phyloP scores from a whole-genome alignment of 768 basidiomycete species.

The Lactarius evosmus region DNA sequence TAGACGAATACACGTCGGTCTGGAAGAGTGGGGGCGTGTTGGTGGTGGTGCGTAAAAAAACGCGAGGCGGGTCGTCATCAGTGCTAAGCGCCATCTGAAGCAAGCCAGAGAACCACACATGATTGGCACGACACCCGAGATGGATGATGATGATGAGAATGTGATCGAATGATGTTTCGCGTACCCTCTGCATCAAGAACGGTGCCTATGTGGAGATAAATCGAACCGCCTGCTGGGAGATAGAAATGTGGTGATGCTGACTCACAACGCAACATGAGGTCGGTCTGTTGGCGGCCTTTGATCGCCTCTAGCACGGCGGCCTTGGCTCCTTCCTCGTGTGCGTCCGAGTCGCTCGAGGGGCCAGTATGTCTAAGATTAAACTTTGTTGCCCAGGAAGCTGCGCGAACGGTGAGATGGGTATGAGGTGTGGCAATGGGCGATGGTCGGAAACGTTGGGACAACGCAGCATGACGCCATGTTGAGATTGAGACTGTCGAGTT shows the following conservation, averaged over 20 bases:
- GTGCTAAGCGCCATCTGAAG: slow-evolving; percentile 4
- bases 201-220: slow-evolving; percentile 55
- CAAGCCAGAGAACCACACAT: slow-evolving; percentile 25
- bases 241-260: slow-evolving; percentile 29
- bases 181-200: slow-evolving; percentile 79
- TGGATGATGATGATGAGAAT: background rate
- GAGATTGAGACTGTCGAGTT: slow-evolving; percentile 10
- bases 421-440: slow-evolving; percentile 1
- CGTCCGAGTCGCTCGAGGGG: slow-evolving; percentile 30
- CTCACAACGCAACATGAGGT: slow-evolving; percentile 89
- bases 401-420: slow-evolving; percentile 11
- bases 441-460: slow-evolving; percentile 10
- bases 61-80: slow-evolving; percentile 16
- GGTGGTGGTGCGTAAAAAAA: slow-evolving; percentile 16
- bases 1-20: slow-evolving; percentile 4
- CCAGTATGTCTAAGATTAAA: slow-evolving; percentile 28
- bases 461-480: slow-evolving; percentile 22
- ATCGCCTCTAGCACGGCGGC: slow-evolving; percentile 77
- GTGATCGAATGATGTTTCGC: slow-evolving; percentile 21
- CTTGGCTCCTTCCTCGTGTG: slow-evolving; percentile 67
- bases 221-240: slow-evolving; percentile 28
- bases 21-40: slow-evolving; percentile 16
- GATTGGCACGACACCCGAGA: slow-evolving; percentile 30
- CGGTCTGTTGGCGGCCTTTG: slow-evolving; percentile 83
- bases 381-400: slow-evolving; percentile 35